Percentiles rank a stretch among this genome's conserved stretches.
These are phyloP conservation scores for Sporothrix humicola DNA, from an alignment of 2,329 filamentous ascomycete species.

Conservation along the genomic window DNA sequence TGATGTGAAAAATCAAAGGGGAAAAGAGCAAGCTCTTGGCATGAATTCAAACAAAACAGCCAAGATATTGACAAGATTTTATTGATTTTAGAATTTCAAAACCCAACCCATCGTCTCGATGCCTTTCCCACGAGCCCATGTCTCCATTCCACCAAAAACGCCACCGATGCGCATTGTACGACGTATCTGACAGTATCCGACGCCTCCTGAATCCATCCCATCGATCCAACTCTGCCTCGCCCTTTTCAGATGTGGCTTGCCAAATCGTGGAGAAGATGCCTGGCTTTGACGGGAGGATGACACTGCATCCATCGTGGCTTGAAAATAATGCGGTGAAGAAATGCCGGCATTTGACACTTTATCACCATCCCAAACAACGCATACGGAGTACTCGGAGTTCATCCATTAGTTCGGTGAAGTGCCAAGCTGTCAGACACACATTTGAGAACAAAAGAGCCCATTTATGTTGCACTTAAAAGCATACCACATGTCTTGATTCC, in stretches of 20 bases:
- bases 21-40: not conserved
- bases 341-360: too few relatives aligned
- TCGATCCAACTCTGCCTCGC: not conserved
- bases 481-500: too few relatives aligned
- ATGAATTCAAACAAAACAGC: not conserved
- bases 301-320: too few relatives aligned
- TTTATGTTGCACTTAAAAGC: too few relatives aligned
- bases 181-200: not conserved
- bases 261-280: not conserved
- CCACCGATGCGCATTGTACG: not conserved
- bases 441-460: too few relatives aligned
- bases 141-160: not conserved
- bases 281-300: too few relatives aligned
- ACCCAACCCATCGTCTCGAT: not conserved
- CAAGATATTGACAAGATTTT: not conserved
- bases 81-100: not conserved
- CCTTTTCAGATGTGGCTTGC: conserved; percentile 7
- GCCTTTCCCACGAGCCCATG: not conserved
- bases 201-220: not conserved
- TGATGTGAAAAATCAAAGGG: not conserved
- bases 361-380: too few relatives aligned
- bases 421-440: too few relatives aligned
- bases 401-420: too few relatives aligned
- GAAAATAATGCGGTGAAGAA: too few relatives aligned
- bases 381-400: too few relatives aligned